A percentile compares a stretch with the other conserved stretches of the same genome.
Conservation (phyloP, 2,329 filamentous ascomycete species). For the Xylaria sp. region DNA sequence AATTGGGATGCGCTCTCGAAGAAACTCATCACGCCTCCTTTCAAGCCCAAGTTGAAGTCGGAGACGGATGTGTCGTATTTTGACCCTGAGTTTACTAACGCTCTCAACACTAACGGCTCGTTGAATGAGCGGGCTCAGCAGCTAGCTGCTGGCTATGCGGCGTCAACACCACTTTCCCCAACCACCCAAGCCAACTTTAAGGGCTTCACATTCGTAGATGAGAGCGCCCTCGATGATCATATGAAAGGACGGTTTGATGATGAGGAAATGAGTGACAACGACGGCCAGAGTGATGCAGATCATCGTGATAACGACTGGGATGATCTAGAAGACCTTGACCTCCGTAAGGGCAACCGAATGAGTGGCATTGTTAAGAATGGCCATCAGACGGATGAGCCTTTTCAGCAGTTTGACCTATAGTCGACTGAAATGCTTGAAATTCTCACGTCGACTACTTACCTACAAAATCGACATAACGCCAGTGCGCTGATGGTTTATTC, state of each 20-base stretch:
- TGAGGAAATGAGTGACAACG: slow-evolving; percentile 71
- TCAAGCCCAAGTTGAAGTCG: slow-evolving; percentile 96
- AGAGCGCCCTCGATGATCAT: slow-evolving; percentile 91
- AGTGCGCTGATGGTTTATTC: slow-evolving; percentile 32
- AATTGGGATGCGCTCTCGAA: slow-evolving; percentile 89
- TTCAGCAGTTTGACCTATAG: slow-evolving; percentile 73
- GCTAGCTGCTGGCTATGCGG: slow-evolving; percentile 84
- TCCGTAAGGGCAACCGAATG: slow-evolving; percentile 68
- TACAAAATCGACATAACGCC: slow-evolving; percentile 14
- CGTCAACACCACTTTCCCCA: slow-evolving; percentile 91
- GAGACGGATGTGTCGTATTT: slow-evolving; percentile 98
- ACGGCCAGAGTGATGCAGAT: slow-evolving; percentile 57
- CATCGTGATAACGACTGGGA: slow-evolving; percentile 67
- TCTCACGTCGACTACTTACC: slow-evolving; percentile 20
- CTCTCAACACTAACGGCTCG: slow-evolving; percentile 85
- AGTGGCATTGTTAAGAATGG: slow-evolving; percentile 70
- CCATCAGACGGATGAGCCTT: slow-evolving; percentile 66
- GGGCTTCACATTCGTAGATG: slow-evolving; percentile 98
- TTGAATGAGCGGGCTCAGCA: slow-evolving; percentile 92
- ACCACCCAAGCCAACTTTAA: slow-evolving; percentile 98
- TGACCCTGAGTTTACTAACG: slow-evolving; percentile 97
- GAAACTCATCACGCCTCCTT: slow-evolving; percentile 94
- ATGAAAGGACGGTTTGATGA: slow-evolving; percentile 68
- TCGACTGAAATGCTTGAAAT: slow-evolving; percentile 34
- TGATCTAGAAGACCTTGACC: slow-evolving; percentile 66